Evolutionary conservation across 129 eudicot species (phyloP).

Genomic region (Silybum marianum): DNA sequence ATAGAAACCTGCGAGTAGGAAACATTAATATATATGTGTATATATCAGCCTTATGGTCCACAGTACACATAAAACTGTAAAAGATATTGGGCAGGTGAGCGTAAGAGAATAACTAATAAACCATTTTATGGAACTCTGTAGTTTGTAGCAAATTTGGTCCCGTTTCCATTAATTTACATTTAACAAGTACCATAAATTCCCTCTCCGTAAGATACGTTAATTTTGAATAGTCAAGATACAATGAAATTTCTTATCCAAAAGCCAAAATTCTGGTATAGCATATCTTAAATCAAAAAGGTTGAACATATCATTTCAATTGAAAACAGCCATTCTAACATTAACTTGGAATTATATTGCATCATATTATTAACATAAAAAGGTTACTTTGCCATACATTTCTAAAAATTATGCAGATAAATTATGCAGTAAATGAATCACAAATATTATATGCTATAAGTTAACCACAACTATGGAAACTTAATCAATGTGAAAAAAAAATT

Average conservation of each 20-base stretch:
- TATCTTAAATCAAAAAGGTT: background rate
- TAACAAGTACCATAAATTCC: background rate
- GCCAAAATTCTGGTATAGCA: background rate
- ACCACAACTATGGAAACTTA: conserved; percentile 5
- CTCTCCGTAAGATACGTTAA: too few species aligned
- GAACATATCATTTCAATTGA: background rate
- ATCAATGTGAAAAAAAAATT: conserved; percentile 1
- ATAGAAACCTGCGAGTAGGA: background rate
- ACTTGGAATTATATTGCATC: background rate
- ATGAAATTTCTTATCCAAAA: background rate
- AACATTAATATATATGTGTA: background rate
- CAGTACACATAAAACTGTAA: background rate
- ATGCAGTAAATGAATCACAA: conserved; percentile 5
- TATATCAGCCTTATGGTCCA: background rate
- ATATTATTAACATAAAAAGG: background rate
- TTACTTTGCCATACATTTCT: background rate
- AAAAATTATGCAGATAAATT: background rate
- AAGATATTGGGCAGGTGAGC: background rate
- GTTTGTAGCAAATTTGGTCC: background rate
- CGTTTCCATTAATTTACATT: background rate
- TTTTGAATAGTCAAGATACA: background rate
- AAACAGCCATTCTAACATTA: background rate
- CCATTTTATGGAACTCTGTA: background rate
- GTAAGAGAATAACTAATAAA: background rate
- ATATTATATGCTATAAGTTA: background rate